A percentile compares a stretch with the other conserved stretches of the same genome.
Evolutionary conservation across 2,329 filamentous ascomycete species (phyloP).

Genomic region (Rutstroemia sp.): DNA sequence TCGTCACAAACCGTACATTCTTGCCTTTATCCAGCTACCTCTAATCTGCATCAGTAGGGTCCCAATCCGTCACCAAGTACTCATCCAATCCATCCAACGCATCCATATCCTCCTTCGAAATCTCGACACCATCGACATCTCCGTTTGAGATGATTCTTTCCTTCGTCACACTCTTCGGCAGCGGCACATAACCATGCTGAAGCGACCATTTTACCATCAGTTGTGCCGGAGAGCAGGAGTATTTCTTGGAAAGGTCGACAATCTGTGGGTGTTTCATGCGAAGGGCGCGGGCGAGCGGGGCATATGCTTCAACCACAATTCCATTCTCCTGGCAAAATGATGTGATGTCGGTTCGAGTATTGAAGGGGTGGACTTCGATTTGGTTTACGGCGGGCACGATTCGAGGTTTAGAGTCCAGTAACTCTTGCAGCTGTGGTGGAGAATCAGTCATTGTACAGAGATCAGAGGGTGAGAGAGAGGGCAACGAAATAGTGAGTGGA

Average conservation of each 20-base stretch:
- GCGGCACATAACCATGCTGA: constrained; percentile 63
- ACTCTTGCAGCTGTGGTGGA: constrained; percentile 22
- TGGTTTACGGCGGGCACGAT: constrained; percentile 68
- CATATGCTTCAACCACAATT: constrained; percentile 73
- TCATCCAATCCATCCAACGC: constrained; percentile 61
- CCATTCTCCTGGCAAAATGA: constrained; percentile 56
- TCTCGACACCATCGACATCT: constrained; percentile 51
- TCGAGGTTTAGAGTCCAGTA: constrained; percentile 34
- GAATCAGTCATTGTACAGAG: neutral
- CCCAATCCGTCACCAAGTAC: constrained; percentile 63
- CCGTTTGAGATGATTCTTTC: constrained; percentile 60
- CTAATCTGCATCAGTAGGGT: constrained; percentile 36
- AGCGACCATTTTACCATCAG: constrained; percentile 71
- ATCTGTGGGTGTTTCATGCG: constrained; percentile 63
- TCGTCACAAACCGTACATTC: too few relatives aligned
- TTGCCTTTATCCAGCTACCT: too few relatives aligned
- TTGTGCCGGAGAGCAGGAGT: constrained; percentile 64
- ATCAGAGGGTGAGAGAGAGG: too few relatives aligned
- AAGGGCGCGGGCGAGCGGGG: constrained; percentile 64
- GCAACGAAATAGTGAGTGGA: neutral
- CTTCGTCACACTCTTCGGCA: constrained; percentile 63
- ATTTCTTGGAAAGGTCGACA: constrained; percentile 54
- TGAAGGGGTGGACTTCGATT: constrained; percentile 78
- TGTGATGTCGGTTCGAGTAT: constrained; percentile 61
- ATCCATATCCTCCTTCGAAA: constrained; percentile 56